A percentile compares a stretch with the other conserved stretches of the same genome.
These are phyloP conservation scores for Litsea cubeba DNA, from an alignment of 164 flowering plant species.

Conservation along the genomic window DNA sequence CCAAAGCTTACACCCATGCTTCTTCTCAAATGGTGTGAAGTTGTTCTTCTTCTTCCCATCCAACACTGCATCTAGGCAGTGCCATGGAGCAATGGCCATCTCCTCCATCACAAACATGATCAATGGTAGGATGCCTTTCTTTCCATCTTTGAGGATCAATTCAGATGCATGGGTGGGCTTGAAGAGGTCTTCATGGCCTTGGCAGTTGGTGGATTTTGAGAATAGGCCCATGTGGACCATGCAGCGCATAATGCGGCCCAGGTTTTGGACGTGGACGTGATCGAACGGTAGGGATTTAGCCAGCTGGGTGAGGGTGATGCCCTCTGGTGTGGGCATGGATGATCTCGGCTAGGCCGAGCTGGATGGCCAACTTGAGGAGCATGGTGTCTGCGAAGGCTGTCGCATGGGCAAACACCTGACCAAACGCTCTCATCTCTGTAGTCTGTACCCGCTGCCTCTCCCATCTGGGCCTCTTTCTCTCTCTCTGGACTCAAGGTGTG, in stretches of 20 bases:
- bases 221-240: background rate
- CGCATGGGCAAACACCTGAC: background rate
- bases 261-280: background rate
- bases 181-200: background rate
- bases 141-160: background rate
- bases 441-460: background rate
- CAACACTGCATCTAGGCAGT: background rate
- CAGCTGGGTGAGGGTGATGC: background rate
- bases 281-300: background rate
- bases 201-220: background rate
- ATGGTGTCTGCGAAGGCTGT: background rate
- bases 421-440: background rate
- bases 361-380: background rate
- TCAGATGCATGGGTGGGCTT: background rate
- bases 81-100: background rate
- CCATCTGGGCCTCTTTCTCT: background rate
- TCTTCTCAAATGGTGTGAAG: background rate
- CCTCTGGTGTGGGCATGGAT: conserved; percentile 2
- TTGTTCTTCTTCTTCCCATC: background rate
- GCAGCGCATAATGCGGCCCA: background rate
- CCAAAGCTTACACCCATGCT: background rate
- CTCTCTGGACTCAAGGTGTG: no score
- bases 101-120: background rate
- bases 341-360: conserved; percentile 1
- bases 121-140: background rate